Evolutionary conservation across 202 grass and related monocot species (phyloP), one percentile per base, ranked within the genome.

Genomic region (Dendrocalamus latiflorus): DNA sequence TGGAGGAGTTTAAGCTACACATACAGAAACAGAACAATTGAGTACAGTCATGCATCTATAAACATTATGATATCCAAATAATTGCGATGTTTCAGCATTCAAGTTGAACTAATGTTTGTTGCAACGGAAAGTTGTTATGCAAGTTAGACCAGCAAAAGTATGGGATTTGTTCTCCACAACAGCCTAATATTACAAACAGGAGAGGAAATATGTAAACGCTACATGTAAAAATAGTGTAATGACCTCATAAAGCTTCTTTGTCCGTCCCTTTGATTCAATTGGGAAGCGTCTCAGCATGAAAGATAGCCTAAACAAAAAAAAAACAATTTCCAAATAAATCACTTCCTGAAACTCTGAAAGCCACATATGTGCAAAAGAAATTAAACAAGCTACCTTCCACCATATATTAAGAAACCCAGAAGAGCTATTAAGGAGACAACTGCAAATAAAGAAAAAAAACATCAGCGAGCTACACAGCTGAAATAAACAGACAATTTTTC

Each of bases 211-310:
- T 54, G 21, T 47, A 85, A 47, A 85, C 37, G 50, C 26, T 77
- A 78, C 61, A 67, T 54, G 25, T 80, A 60, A 43, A 55, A 85
- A 41, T 58, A 50, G 26, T 77, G 48, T 8, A 42, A 44, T 50
- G 17, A 97, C 94, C 91, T 97, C 94, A 73, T 90, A 84, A 82
- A 97, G 85, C 83, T 97, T 97, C 81, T 94, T 92, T 83, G 76
- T 94, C 12, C 94, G 85, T 34, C 94, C 94, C 67, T 88, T 97
- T 43, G 94, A 94, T 87, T 94, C 91, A 38, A 97, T 90, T 8
- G 94, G 94, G 70, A 97, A 97, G 37, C 80, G 86, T 84, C 85
- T 90, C 81, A 97, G 83, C 89, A 97, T 87, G 80, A 79, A 51
- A 85, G 90, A 97, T 75, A 97, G 75, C 85, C 94, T 97, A 90